Base-by-base conservation (phyloP, 352 stramenopile genomes). In the Pythium volutum region DNA sequence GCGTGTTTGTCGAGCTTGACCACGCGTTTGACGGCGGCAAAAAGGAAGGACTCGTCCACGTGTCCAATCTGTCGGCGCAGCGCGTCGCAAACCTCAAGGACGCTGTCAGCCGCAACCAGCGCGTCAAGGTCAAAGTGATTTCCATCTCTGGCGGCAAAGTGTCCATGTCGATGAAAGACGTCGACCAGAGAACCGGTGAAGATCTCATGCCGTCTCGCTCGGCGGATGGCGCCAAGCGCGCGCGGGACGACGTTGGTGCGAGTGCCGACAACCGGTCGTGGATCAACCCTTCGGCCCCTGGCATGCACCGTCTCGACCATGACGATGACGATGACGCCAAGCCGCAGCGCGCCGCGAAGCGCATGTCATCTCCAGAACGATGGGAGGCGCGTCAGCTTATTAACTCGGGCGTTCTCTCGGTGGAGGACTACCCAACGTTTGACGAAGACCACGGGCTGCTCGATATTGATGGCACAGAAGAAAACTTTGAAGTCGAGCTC, bases 311-410 rank as follows among this genome's bases (percentile, higher is more conserved):
- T 12, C 59, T 67, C 0, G 69, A 84, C 26, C 70, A 82, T 10
- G 62, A 84, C 7, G 72, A 89, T 27, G 82, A 93, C 45, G 81
- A 91, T 36, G 80, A 92, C 25, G 73, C 55, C 55, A 91, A 91
- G 58, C 68, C 79, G n/a, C 79, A 88, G 47, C 79, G 87, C 33
- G 78, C 80, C 22, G 69, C 69, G 14, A 96, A 97, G 64, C 88
- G 95, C 34, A 88, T 99, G 70, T 98, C 93, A 22, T 98, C 96
- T 31, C 95, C 97, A 2, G 97, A 99, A 71, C 84, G 97, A 15
- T 99, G 96, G 81, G 97, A 99, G 70, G 96, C 97, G 2, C 86
- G 96, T 45, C 97, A 99, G 74, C 81, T 99, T 3, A 98, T 99
- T 68, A 96, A 97, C 60, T 98, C 93, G 14, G 98, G 98, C 39